Percentiles rank a stretch among this genome's conserved stretches.
These are phyloP conservation scores for Eragrostis nindensis DNA, from an alignment of 176 grass and related monocot genomes.

Conservation along the genomic window DNA sequence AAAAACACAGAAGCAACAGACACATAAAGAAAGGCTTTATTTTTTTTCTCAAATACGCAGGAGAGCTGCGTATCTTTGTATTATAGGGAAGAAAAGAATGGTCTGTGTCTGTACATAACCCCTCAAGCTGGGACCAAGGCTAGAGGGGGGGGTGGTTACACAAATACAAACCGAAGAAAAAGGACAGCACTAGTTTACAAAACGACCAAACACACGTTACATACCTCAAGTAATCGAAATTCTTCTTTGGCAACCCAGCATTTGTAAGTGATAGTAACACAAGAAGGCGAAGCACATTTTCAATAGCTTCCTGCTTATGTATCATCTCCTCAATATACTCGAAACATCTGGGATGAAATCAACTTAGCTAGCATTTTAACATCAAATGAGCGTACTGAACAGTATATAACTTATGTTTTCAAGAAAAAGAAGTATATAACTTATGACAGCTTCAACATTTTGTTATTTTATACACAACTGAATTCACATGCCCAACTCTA, in stretches of 20 bases:
- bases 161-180: too few relatives aligned
- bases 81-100: too few relatives aligned
- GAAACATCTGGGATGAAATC: conserved; percentile 69
- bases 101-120: too few relatives aligned
- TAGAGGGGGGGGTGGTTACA: too few relatives aligned
- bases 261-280: conserved; percentile 96
- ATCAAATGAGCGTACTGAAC: conserved; percentile 24
- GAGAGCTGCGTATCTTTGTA: too few relatives aligned
- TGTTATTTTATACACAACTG: too few relatives aligned
- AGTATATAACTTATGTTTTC: too few relatives aligned
- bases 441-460: background rate
- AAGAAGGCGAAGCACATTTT: conserved; percentile 80
- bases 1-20: conserved; percentile 16
- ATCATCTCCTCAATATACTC: conserved; percentile 99
- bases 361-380: conserved; percentile 20
- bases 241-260: conserved; percentile 85
- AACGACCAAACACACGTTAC: too few relatives aligned
- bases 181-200: too few relatives aligned
- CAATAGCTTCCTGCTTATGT: conserved; percentile 93
- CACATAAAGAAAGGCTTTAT: background rate
- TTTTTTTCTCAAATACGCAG: too few relatives aligned
- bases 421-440: background rate
- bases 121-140: too few relatives aligned
- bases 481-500: too few relatives aligned
- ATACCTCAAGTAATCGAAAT: conserved; percentile 92